Conservation (phyloP, 192 early-diverging fungal species). For the Backusella morwellensis region DNA sequence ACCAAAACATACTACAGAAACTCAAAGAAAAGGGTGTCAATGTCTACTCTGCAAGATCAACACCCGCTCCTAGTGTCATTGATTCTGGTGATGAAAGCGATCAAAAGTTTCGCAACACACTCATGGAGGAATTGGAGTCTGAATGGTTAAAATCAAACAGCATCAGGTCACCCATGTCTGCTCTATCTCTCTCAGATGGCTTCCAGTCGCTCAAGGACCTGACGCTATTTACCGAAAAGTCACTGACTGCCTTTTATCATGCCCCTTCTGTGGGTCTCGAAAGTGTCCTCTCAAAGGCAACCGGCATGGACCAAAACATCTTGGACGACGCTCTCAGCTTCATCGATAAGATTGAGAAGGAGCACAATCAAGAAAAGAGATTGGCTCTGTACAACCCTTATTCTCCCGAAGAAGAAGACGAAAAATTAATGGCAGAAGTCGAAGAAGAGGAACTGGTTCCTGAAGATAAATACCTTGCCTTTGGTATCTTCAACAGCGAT, state of each 20-base stretch:
- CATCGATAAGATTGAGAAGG: constrained; percentile 9
- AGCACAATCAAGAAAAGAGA: constrained; percentile 10
- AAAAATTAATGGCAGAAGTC: not conserved
- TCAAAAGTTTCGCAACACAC: constrained; percentile 10
- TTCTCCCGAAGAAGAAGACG: not conserved
- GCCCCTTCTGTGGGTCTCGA: constrained; percentile 10
- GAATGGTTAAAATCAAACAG: constrained; percentile 42
- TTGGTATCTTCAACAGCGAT: not conserved
- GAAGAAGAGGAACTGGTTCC: not conserved
- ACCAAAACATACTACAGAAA: constrained; percentile 32
- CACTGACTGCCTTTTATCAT: constrained; percentile 19
- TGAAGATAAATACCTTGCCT: not conserved
- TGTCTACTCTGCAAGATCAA: constrained; percentile 13
- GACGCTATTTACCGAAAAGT: constrained; percentile 21
- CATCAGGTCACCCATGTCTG: not conserved
- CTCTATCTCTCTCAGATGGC: not conserved
- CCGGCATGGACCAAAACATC: constrained; percentile 7
- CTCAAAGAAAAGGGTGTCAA: constrained; percentile 20
- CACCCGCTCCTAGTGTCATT: constrained; percentile 24
- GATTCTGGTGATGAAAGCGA: not conserved
- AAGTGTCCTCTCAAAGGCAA: constrained; percentile 17
- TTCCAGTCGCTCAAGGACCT: not conserved
- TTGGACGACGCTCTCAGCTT: constrained; percentile 23
- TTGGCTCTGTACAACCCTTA: not conserved
- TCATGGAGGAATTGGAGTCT: constrained; percentile 51